These are phyloP conservation scores for Teratosphaeriaceae sp. DNA, from an alignment of 2,329 filamentous ascomycete genomes.

Conservation along the genomic window DNA sequence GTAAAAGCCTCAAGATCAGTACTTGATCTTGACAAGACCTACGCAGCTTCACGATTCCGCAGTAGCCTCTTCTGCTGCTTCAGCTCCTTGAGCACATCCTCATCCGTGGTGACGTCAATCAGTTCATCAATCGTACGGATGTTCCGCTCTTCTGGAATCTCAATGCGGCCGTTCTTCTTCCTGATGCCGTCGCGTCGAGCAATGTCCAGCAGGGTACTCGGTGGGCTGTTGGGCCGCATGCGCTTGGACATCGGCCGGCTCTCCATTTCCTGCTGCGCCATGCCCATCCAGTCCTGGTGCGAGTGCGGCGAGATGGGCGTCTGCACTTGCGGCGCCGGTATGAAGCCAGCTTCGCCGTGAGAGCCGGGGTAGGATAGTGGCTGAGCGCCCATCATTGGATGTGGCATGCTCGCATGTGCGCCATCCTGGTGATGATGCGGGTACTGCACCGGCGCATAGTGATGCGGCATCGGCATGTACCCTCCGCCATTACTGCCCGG, in stretches of 20 bases:
- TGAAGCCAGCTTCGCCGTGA: constrained; percentile 35
- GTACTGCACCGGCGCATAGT: constrained; percentile 27
- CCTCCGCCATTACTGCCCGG: constrained; percentile 70
- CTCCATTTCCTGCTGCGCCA: constrained; percentile 46
- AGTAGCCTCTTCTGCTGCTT: constrained; percentile 97
- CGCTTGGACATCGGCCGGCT: constrained; percentile 42
- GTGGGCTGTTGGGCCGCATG: constrained; percentile 65
- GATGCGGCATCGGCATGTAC: constrained; percentile 39
- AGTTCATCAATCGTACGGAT: constrained; percentile 91
- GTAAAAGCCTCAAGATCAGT: constrained; percentile 1
- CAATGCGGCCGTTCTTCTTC: constrained; percentile 98
- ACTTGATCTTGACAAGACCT: constrained; percentile 33
- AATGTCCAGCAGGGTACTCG: constrained; percentile 23
- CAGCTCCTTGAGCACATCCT: constrained; percentile 92
- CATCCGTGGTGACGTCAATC: constrained; percentile 80
- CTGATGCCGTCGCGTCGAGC: constrained; percentile 79
- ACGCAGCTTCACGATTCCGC: constrained; percentile 95
- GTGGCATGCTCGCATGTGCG: constrained; percentile 33
- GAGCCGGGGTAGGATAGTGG: constrained; percentile 33
- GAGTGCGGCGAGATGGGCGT: constrained; percentile 57
- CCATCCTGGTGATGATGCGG: constrained; percentile 20
- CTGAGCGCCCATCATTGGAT: constrained; percentile 33
- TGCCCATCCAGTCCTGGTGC: constrained; percentile 52
- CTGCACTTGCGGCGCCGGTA: constrained; percentile 44
- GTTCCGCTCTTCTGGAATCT: constrained; percentile 90